A percentile compares a stretch with the other conserved stretches of the same genome.
Evolutionary conservation across 169 alveolate species (phyloP).

Genomic region (Toxoplasma gondii): DNA sequence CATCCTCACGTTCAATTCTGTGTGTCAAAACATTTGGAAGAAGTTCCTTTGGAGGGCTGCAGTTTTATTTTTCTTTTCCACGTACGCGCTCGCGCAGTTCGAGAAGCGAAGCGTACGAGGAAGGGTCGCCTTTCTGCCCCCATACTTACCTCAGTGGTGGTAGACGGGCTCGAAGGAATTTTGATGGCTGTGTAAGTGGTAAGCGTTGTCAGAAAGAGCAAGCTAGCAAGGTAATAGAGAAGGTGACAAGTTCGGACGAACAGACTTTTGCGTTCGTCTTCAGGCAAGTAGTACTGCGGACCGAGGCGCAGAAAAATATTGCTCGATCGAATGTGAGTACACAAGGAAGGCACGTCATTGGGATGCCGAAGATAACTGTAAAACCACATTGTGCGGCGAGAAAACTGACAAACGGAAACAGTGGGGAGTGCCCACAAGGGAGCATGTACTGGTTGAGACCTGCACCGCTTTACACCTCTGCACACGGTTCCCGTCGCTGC

Average conservation of each 20-base stretch:
- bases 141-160: neutral
- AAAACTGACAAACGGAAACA: neutral
- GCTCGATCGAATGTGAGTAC: slow-evolving; percentile 11
- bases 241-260: neutral
- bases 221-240: slow-evolving; percentile 1
- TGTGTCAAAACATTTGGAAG: too few relatives aligned
- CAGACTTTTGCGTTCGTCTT: slow-evolving; percentile 7
- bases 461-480: too few relatives aligned
- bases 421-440: neutral
- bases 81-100: too few relatives aligned
- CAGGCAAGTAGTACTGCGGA: slow-evolving; percentile 43
- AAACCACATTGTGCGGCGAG: slow-evolving; percentile 35
- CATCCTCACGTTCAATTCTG: neutral
- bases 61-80: neutral
- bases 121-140: too few relatives aligned
- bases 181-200: neutral
- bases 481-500: too few relatives aligned
- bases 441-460: too few relatives aligned
- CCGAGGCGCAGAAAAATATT: slow-evolving; percentile 19
- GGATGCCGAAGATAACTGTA: slow-evolving; percentile 11
- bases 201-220: slow-evolving; percentile 1
- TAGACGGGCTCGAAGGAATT: neutral
- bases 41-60: neutral
- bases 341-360: slow-evolving; percentile 37
- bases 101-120: too few relatives aligned